Base-by-base conservation (phyloP, 768 basidiomycete genomes). In the Boletus tylopilopsis region DNA sequence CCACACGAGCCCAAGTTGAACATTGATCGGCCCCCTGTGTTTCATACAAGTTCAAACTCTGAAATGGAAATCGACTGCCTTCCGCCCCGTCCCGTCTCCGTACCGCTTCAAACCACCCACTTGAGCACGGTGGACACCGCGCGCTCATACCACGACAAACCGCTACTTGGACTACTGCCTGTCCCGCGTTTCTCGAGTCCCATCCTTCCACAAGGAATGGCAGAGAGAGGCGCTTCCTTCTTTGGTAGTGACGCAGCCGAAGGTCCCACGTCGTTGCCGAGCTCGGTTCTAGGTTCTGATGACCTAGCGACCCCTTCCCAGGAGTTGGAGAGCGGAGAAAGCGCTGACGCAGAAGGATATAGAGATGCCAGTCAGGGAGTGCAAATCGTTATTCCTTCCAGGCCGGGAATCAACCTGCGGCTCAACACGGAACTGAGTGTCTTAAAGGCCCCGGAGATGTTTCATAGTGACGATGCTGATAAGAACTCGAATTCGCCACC, bases 11-110 rank as follows among this genome's bases (percentile, higher is more conserved):
- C 9, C 37, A 56, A 54, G 48, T 21, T 22, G 13, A 49, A 22
- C n/a, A n/a, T 54, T 29, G 50, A 42, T 38, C 54, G 40, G 27
- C 46, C 53, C 27, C 54, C 50, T 5, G 45, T n/a, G 15, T 18
- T 47, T 32, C 47, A 42, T 52, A n/a, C 47, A 12, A 33, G 16
- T 7, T 45, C 49, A 37, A 50, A 40, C 13, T 41, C 48, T 29
- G 56, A 63, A 37, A 67, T 67, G 63, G 63, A 69, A 42, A 27
- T 63, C 29, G 68, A 68, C 29, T 38, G 22, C 32, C 61, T 59
- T 5, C 37, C 52, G 6, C 63, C n/a, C n/a, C n/a, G 59, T 41
- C 24, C 59, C 15, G 39, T 49, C 30, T 65, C 59, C 18, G 55
- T 48, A 5, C 59, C 65, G 9, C 49, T 54, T 39, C 61, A 57